These are phyloP conservation scores for Camellia oleifera DNA, from an alignment of 179 eudicot species.

Conservation along the genomic window DNA sequence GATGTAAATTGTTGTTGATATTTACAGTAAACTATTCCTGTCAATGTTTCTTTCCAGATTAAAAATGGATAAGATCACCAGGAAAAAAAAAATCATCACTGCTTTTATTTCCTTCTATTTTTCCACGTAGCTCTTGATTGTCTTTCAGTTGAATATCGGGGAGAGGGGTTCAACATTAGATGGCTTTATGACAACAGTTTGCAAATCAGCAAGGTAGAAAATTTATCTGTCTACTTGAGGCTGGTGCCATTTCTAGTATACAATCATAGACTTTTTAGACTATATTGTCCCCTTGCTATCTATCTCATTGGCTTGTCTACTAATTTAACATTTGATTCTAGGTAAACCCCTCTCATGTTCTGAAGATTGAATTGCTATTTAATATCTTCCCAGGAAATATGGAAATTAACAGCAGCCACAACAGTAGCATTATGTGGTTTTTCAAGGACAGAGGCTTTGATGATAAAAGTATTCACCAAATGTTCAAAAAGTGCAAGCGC, in stretches of 20 bases:
- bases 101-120: not conserved
- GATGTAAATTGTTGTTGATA: not conserved
- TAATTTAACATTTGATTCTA: not conserved
- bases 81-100: not conserved
- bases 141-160: not conserved
- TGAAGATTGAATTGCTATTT: not conserved
- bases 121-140: not conserved
- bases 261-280: not conserved
- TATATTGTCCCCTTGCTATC: slow-evolving; percentile 1
- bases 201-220: not conserved
- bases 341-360: not conserved
- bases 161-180: too few species aligned
- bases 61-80: not conserved
- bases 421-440: slow-evolving; percentile 63
- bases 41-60: not conserved
- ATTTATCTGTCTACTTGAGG: too few species aligned
- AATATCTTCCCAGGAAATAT: slow-evolving; percentile 40
- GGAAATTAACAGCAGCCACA: slow-evolving; percentile 55
- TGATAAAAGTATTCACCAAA: slow-evolving; percentile 66
- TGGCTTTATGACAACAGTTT: not conserved
- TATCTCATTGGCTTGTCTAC: not conserved
- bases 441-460: slow-evolving; percentile 91
- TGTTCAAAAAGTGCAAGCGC: slow-evolving; percentile 80
- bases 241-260: not conserved
- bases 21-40: not conserved